Base-by-base conservation (phyloP, 1,284 basidiomycete species). In the Lentinula novae-zelandiae region DNA sequence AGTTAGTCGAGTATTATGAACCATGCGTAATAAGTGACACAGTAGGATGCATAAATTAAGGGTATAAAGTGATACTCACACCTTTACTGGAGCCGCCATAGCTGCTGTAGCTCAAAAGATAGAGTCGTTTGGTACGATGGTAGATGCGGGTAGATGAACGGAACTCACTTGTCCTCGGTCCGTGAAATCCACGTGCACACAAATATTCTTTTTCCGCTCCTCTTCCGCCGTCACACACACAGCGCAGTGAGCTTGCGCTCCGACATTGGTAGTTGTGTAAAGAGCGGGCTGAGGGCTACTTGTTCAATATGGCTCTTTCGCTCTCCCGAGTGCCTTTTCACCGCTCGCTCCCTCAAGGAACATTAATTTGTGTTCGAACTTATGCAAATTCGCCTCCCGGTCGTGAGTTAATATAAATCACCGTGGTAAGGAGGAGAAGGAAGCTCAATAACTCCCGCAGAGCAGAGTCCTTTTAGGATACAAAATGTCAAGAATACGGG, bases 391-490 rank as follows among this genome's bases (percentile, higher is more conserved):
- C 53, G 9, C 52, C 34, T 38, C 59, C 59, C 9, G 44, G 36
- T 55, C 44, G 59, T 60, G 20, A 60, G 59, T 60, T n/a, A 13
- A 33, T 34, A 20, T 22, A 17, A 17, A 13, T 53, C 42, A n/a
- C 8, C 49, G 12, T 12, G 50, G n/a, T 22, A 9, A 17, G 8
- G 1, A 22, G 22, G 22, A 27, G 27, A 27, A 27, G 27, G 10
- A 7, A 20, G 2, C 48, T 55, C 5, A 39, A n/a, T 42, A 27
- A 6, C 17, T 8, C 17, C 7, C 22, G 7, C n/a, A 63, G 62
- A 57, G 36, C 38, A 20, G 8, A 53, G 44, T 54, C 49, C 58
- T 8, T 60, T 60, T 56, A 63, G 57, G 42, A 40, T 50, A 13
- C 54, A 55, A 9, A 57, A 51, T 33, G 42, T 52, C 15, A 58